Base-by-base conservation (phyloP, 2,329 filamentous ascomycete species). In the Fusarium nelsonii region DNA sequence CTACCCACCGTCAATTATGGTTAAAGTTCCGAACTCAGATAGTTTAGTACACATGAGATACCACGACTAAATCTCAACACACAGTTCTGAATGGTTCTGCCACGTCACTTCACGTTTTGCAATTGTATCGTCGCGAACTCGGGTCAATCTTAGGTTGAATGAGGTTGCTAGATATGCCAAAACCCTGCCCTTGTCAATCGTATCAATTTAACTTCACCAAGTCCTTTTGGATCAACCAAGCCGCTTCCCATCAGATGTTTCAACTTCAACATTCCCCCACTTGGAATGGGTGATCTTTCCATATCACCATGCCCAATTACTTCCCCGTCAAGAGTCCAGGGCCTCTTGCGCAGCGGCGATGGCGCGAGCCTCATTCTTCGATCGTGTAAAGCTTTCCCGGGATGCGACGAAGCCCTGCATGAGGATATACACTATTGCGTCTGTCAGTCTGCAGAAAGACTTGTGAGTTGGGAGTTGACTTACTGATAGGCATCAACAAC, bases 321-420 rank as follows among this genome's bases (percentile, higher is more conserved):
- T 28, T 41, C 44, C 51, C 37, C 55, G 49, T 71, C 58, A 73
- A 20, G 50, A 49, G 5, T 74, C 69, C 16, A 75, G 63, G 6
- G 72, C 63, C 37, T 67, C 65, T 40, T 74, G 71, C 4, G 69
- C 68, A n/a, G 74, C 73, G 32, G 71, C 73, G 7, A 69, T 60
- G 8, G 67, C 71, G 8, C 73, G 72, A 15, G 70, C 68, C 41
- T 74, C 72, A n/a, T 70, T 61, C 5, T 66, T 55, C 8, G 76
- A 73, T 48, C 73, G 65, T 12, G 75, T 77, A 30, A 81, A 64
- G 36, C 76, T 78, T 73, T 87, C 84, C 23, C 85, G 83, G 71
- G 85, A 80, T 58, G 79, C 81, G 52, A 83, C 76, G 52, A 87
- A 78, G 44, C 84, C 84, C 63, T 85, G 83, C 76, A 84, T 78